These are phyloP conservation scores for Vararia minispora DNA, from an alignment of 768 basidiomycete species.

Conservation along the genomic window DNA sequence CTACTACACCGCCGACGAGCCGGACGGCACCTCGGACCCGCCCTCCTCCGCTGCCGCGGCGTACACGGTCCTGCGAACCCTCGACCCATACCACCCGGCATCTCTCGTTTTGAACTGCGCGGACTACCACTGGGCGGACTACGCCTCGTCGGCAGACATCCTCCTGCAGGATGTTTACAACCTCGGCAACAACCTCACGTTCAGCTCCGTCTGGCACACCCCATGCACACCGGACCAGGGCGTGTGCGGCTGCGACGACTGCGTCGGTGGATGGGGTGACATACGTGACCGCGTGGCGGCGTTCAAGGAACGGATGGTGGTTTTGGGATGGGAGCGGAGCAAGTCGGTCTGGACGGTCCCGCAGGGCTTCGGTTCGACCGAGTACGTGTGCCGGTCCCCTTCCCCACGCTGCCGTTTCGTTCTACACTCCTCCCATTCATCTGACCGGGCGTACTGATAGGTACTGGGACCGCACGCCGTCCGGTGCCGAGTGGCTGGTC, in stretches of 20 bases:
- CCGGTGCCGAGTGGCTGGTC: conserved; percentile 59
- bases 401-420: too few species aligned
- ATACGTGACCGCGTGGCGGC: conserved; percentile 58
- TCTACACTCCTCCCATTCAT: not conserved
- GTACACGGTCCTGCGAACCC: conserved; percentile 33
- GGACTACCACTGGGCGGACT: conserved; percentile 51
- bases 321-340: conserved; percentile 56
- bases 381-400: conserved; percentile 16
- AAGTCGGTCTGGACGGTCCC: conserved; percentile 75
- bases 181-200: conserved; percentile 49
- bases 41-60: conserved; percentile 40
- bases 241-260: conserved; percentile 66
- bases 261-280: conserved; percentile 57
- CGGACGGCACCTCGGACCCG: conserved; percentile 57
- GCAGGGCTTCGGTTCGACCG: conserved; percentile 56
- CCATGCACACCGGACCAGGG: conserved; percentile 55
- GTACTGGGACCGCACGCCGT: conserved; percentile 55
- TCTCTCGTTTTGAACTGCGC: conserved; percentile 44
- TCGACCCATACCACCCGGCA: conserved; percentile 50
- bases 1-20: conserved; percentile 71
- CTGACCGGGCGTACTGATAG: conserved; percentile 16
- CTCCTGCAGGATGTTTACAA: conserved; percentile 58
- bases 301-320: conserved; percentile 45
- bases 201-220: conserved; percentile 50
- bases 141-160: conserved; percentile 56